Evolutionary conservation across 305 asterid genomes (phyloP).

Genomic region (Fraxinus ornus): DNA sequence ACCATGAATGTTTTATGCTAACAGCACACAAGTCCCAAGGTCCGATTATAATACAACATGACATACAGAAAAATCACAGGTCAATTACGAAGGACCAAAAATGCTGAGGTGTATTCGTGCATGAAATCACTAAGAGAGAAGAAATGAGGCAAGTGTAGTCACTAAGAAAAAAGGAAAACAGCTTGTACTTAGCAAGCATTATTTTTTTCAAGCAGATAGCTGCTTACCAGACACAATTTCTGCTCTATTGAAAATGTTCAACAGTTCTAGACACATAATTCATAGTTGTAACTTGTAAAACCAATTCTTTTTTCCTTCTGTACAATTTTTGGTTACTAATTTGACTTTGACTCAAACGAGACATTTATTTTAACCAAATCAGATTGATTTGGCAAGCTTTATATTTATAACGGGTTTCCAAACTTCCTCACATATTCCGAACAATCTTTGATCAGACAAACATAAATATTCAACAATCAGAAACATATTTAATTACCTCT

Average conservation of each 20-base stretch:
- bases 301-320: neutral
- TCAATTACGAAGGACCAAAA: slow-evolving; percentile 1
- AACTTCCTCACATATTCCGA: slow-evolving; percentile 3
- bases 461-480: neutral
- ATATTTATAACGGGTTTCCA: slow-evolving; percentile 2
- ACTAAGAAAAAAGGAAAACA: neutral
- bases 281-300: neutral
- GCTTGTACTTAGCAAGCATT: neutral
- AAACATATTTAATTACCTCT: slow-evolving; percentile 41
- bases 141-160: neutral
- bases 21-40: neutral
- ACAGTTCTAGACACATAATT: neutral
- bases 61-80: neutral
- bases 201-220: neutral
- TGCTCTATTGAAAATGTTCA: neutral
- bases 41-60: neutral
- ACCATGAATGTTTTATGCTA: neutral
- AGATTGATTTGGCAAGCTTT: slow-evolving; percentile 11
- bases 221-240: neutral
- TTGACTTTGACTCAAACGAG: neutral
- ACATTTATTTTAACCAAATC: slow-evolving; percentile 14
- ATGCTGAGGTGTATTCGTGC: neutral
- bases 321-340: slow-evolving; percentile 1
- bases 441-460: neutral
- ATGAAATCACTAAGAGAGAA: neutral